These are phyloP conservation scores for Exophiala xenobiotica DNA, from an alignment of 2,329 filamentous ascomycete species.

Conservation along the genomic window DNA sequence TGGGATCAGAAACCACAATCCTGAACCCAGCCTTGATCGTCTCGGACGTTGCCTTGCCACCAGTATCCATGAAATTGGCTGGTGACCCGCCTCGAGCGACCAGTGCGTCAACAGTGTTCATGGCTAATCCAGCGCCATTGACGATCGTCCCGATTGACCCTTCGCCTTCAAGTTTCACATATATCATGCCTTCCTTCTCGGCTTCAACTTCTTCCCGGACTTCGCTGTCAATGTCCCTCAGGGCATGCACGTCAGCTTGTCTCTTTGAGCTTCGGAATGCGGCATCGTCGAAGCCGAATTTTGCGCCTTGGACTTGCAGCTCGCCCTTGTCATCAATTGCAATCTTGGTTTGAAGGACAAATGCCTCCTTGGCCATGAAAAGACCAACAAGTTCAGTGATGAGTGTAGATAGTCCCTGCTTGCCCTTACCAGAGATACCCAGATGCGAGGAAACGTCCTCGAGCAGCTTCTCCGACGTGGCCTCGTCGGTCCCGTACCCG, in stretches of 20 bases:
- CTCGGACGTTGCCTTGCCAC: constrained; percentile 79
- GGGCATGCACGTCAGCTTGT: constrained; percentile 59
- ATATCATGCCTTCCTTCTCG: constrained; percentile 73
- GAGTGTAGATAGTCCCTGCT: constrained; percentile 48
- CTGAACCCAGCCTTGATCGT: constrained; percentile 77
- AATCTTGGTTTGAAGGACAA: constrained; percentile 56
- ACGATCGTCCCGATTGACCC: constrained; percentile 73
- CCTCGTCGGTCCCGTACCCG: constrained; percentile 53
- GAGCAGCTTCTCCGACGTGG: constrained; percentile 46
- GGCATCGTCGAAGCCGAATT: constrained; percentile 69
- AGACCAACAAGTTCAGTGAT: constrained; percentile 57
- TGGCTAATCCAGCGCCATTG: constrained; percentile 84
- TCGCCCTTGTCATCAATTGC: constrained; percentile 42
- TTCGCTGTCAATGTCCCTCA: constrained; percentile 54
- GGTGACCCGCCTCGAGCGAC: constrained; percentile 64
- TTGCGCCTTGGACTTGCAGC: constrained; percentile 54
- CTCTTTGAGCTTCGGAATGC: constrained; percentile 63
- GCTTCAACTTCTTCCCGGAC: constrained; percentile 61
- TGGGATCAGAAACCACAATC: constrained; percentile 67
- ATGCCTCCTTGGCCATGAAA: constrained; percentile 65
- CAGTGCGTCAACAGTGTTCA: constrained; percentile 86
- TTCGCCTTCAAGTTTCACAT: constrained; percentile 60
- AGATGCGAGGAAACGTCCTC: constrained; percentile 48
- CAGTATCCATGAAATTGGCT: constrained; percentile 86
- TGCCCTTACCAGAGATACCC: constrained; percentile 50